These are phyloP conservation scores for Polytrichum formosum DNA, from an alignment of 225 moss, liverwort and hornwort species.

Conservation along the genomic window DNA sequence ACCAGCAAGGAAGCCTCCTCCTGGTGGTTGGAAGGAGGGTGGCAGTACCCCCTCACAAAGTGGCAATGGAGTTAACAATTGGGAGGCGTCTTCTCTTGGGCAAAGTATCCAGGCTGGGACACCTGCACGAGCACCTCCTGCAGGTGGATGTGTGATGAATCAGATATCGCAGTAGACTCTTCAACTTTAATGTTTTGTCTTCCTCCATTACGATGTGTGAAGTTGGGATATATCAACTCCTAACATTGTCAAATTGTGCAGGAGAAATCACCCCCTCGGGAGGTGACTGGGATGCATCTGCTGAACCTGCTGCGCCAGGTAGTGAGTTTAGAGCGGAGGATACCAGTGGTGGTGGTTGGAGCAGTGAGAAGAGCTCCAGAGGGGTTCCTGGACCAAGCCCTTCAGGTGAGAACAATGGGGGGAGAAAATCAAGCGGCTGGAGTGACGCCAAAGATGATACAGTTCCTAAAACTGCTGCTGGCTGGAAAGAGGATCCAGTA, in stretches of 20 bases:
- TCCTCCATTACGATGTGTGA: too few species aligned
- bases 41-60: background rate
- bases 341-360: conserved; percentile 5
- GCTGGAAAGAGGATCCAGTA: background rate
- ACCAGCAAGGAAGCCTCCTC: conserved; percentile 9
- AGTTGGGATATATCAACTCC: too few species aligned
- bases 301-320: conserved; percentile 42
- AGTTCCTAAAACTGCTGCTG: background rate
- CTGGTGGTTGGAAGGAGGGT: conserved; percentile 8
- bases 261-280: background rate
- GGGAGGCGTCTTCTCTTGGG: background rate
- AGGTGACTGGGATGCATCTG: conserved; percentile 5
- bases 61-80: background rate
- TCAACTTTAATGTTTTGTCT: too few species aligned
- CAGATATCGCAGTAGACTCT: too few species aligned
- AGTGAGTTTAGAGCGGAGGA: conserved; percentile 2
- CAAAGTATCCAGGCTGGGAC: background rate
- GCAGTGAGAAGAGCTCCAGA: conserved; percentile 1
- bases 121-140: conserved; percentile 5
- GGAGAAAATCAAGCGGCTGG: background rate
- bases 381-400: background rate
- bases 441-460: background rate
- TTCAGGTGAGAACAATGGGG: background rate
- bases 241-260: background rate
- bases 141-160: background rate